A percentile compares a stretch with the other conserved stretches of the same genome.
These are phyloP conservation scores for Psilocybe cubensis DNA, from an alignment of 768 basidiomycete genomes.

Conservation along the genomic window DNA sequence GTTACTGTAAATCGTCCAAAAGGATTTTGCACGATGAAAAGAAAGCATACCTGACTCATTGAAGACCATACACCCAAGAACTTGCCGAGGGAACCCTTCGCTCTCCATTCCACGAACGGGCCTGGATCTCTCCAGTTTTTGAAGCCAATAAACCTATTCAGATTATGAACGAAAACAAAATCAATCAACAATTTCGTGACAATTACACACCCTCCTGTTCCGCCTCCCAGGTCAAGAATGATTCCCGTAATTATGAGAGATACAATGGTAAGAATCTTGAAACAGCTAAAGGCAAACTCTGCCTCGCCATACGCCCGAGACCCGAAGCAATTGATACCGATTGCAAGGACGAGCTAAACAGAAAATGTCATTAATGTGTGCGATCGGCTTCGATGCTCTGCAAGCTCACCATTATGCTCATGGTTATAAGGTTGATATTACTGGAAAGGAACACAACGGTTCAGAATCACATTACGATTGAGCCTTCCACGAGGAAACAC, in stretches of 20 bases:
- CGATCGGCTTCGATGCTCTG: not conserved
- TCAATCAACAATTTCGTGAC: not conserved
- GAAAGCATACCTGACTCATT: slow-evolving; percentile 17
- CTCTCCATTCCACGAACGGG: slow-evolving; percentile 23
- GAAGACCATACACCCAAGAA: slow-evolving; percentile 20
- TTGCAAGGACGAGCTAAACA: slow-evolving; percentile 12
- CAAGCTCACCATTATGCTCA: slow-evolving; percentile 13
- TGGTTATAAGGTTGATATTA: slow-evolving; percentile 11
- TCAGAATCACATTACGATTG: not conserved
- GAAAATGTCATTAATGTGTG: not conserved
- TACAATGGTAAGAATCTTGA: slow-evolving; percentile 49
- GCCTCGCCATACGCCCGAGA: slow-evolving; percentile 42
- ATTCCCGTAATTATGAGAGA: slow-evolving; percentile 48
- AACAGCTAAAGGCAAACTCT: slow-evolving; percentile 50
- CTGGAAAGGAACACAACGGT: slow-evolving; percentile 2
- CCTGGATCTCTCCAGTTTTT: slow-evolving; percentile 40
- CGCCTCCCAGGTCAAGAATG: slow-evolving; percentile 53
- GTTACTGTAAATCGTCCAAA: not conserved
- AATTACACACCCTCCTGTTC: slow-evolving; percentile 33
- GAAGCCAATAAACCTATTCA: slow-evolving; percentile 38
- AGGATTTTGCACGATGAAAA: not conserved
- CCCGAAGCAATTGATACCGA: slow-evolving; percentile 38
- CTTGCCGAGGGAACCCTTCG: slow-evolving; percentile 14
- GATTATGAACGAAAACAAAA: not conserved
- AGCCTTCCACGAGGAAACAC: not conserved